Conservation (phyloP, 129 eudicot genomes). For the Flaveria ramosissima region DNA sequence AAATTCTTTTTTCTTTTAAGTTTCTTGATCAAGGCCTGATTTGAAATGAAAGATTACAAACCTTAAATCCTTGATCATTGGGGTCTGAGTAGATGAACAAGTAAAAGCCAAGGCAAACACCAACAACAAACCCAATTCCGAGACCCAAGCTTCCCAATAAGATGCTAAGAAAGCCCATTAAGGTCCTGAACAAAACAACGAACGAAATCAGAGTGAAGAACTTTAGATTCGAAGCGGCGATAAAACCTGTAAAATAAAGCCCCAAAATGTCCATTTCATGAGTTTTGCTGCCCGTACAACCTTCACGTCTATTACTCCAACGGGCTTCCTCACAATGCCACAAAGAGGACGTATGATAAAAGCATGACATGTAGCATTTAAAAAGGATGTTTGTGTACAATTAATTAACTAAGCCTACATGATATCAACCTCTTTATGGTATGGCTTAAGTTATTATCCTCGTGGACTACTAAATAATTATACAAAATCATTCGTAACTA, state of each 20-base stretch:
- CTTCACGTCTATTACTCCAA: slow-evolving; percentile 75
- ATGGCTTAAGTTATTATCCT: too few relatives aligned
- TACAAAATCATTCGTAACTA: too few relatives aligned
- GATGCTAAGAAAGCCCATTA: slow-evolving; percentile 64
- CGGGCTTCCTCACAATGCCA: slow-evolving; percentile 60
- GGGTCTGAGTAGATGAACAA: slow-evolving; percentile 69
- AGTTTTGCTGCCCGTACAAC: slow-evolving; percentile 67
- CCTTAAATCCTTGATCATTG: slow-evolving; percentile 46
- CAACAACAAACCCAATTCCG: slow-evolving; percentile 57
- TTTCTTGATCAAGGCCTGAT: slow-evolving; percentile 10
- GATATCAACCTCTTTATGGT: neutral
- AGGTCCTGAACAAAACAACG: neutral
- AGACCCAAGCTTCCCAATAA: slow-evolving; percentile 63
- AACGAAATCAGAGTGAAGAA: neutral
- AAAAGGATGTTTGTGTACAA: neutral
- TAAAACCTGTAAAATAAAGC: neutral
- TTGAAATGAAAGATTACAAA: neutral
- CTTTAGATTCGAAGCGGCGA: neutral
- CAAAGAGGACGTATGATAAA: neutral
- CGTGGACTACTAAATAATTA: too few relatives aligned
- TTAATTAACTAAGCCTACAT: too few relatives aligned
- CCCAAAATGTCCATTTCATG: slow-evolving; percentile 67
- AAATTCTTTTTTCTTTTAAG: neutral
- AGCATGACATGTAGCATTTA: neutral
- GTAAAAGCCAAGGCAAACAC: slow-evolving; percentile 65